A percentile compares a stretch with the other conserved stretches of the same genome.
phyloP scores from a whole-genome alignment of 2,329 filamentous ascomycete species.

The Achaetomium macrosporum region DNA sequence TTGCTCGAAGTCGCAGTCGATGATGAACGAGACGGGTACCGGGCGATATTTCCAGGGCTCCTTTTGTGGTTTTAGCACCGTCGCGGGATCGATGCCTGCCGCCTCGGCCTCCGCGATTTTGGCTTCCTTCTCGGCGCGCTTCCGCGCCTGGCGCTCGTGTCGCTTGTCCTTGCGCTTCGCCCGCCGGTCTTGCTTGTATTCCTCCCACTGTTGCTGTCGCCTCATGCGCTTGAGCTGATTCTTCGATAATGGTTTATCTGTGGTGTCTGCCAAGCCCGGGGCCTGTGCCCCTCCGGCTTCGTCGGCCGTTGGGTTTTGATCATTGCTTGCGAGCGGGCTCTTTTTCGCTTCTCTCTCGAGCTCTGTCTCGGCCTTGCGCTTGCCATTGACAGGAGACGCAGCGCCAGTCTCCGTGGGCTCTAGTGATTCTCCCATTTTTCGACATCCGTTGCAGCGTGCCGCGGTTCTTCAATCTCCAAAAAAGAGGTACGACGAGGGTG shows the following conservation, averaged over 20 bases:
- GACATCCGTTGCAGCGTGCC: neutral
- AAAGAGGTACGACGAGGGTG: neutral
- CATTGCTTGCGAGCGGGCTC: slow-evolving; percentile 8
- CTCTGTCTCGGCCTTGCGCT: slow-evolving; percentile 24
- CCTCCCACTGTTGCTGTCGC: slow-evolving; percentile 69
- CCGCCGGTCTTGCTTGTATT: slow-evolving; percentile 55
- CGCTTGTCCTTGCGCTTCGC: slow-evolving; percentile 51
- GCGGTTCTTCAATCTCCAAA: slow-evolving; percentile 7
- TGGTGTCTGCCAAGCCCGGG: neutral
- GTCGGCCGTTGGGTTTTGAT: neutral
- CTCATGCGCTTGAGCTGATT: slow-evolving; percentile 77
- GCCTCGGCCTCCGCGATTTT: slow-evolving; percentile 41
- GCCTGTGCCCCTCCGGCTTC: neutral
- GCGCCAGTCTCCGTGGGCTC: neutral
- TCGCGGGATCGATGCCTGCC: slow-evolving; percentile 38
- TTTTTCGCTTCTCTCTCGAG: slow-evolving; percentile 18
- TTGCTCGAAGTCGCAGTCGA: slow-evolving; percentile 90
- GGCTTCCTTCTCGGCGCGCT: slow-evolving; percentile 44
- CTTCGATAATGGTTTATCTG: slow-evolving; percentile 58
- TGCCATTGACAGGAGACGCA: slow-evolving; percentile 14
- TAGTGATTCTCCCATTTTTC: slow-evolving; percentile 10
- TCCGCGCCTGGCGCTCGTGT: slow-evolving; percentile 41
- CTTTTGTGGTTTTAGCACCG: slow-evolving; percentile 23
- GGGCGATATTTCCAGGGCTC: slow-evolving; percentile 35
- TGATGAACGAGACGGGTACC: slow-evolving; percentile 71